phyloP scores from a whole-genome alignment of 2,329 filamentous ascomycete species.

The Taxawa tesnikishii region DNA sequence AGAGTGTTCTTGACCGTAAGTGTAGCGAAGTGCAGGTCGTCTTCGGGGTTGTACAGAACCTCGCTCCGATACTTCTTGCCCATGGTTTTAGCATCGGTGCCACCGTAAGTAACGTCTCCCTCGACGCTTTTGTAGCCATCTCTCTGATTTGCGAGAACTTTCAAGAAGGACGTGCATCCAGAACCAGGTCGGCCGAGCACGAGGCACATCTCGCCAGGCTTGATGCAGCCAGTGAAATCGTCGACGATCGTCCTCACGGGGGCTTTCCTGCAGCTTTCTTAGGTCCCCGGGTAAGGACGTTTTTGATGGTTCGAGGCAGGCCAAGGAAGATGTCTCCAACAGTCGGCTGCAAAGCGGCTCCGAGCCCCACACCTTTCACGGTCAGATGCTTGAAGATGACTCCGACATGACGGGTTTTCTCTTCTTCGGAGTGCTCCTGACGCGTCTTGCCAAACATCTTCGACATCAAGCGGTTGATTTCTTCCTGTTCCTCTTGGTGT shows the following conservation, averaged over 20 bases:
- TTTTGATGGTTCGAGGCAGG: slow-evolving; percentile 41
- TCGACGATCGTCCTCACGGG: slow-evolving; percentile 53
- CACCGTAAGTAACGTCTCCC: slow-evolving; percentile 61
- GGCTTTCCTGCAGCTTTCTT: slow-evolving; percentile 32
- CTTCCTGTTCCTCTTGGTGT: slow-evolving; percentile 30
- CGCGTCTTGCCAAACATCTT: slow-evolving; percentile 57
- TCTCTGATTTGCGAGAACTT: slow-evolving; percentile 60
- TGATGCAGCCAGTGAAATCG: slow-evolving; percentile 53
- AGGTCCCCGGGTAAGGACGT: slow-evolving; percentile 34
- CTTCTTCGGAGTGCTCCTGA: slow-evolving; percentile 54
- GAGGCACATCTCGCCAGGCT: slow-evolving; percentile 61
- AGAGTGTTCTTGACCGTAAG: slow-evolving; percentile 80
- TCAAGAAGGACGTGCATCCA: slow-evolving; percentile 67
- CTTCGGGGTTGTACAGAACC: slow-evolving; percentile 67
- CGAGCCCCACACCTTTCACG: slow-evolving; percentile 48
- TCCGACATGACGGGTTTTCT: slow-evolving; percentile 57
- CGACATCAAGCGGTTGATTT: slow-evolving; percentile 52
- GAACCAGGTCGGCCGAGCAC: slow-evolving; percentile 61
- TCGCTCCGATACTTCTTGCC: slow-evolving; percentile 59
- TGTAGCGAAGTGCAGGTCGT: slow-evolving; percentile 74
- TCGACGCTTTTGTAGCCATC: slow-evolving; percentile 52
- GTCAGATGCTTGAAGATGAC: slow-evolving; percentile 54
- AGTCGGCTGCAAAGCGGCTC: slow-evolving; percentile 50
- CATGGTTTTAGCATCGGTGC: slow-evolving; percentile 55
- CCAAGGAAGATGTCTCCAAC: slow-evolving; percentile 49